Evolutionary conservation across 345 rosid species (phyloP).

Genomic region (Euphorbia peplus): DNA sequence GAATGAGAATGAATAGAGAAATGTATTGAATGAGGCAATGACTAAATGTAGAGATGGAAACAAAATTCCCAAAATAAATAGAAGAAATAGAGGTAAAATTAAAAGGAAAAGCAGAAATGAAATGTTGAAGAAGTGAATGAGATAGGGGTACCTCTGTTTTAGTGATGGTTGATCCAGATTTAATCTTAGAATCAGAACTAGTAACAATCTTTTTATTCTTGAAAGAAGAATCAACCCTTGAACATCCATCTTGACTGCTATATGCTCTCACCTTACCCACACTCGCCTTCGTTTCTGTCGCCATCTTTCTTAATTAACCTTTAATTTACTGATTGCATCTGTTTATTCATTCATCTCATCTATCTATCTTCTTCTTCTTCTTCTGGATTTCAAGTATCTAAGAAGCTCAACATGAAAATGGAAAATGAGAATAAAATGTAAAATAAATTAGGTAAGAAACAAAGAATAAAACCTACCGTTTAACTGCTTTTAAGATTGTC

Average conservation of each 20-base stretch:
- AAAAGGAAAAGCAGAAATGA: not conserved
- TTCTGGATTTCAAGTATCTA: not conserved
- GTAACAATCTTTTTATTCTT: conserved; percentile 50
- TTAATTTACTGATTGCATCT: not conserved
- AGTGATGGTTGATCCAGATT: conserved; percentile 37
- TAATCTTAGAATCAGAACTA: conserved; percentile 38
- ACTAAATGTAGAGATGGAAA: too few species aligned
- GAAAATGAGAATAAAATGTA: not conserved
- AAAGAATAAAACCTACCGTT: conserved; percentile 21
- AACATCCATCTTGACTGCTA: conserved; percentile 42
- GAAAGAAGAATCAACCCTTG: conserved; percentile 35
- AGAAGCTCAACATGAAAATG: not conserved
- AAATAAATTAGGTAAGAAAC: conserved; percentile 1
- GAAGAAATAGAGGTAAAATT: not conserved
- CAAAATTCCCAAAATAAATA: conserved; percentile 8
- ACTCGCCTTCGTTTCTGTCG: conserved; percentile 46
- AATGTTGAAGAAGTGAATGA: not conserved
- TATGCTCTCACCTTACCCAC: conserved; percentile 41
- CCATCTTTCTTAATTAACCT: conserved; percentile 26
- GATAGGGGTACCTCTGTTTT: conserved; percentile 33
- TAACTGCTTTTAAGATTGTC: conserved; percentile 18
- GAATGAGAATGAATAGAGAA: not conserved
- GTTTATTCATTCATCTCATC: not conserved
- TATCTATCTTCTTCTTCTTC: conserved; percentile 4
- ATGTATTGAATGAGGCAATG: too few species aligned